These are phyloP conservation scores for Amphirosellinia nigrospora DNA, from an alignment of 495 filamentous ascomycete genomes.

Conservation along the genomic window DNA sequence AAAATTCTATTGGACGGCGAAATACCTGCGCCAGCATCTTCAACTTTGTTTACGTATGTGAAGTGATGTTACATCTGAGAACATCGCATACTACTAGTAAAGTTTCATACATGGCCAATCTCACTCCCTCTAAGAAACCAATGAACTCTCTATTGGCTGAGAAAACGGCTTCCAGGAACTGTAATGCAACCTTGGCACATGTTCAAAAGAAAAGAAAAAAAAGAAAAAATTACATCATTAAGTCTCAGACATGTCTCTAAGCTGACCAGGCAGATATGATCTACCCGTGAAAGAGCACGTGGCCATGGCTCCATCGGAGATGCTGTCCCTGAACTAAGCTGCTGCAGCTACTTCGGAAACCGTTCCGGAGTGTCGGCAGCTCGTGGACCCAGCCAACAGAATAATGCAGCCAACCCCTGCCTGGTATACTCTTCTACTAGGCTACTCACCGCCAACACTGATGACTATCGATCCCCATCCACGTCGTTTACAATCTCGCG, in stretches of 20 bases:
- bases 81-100: not conserved
- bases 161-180: not conserved
- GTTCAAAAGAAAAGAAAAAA: too few relatives aligned
- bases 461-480: not conserved
- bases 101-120: not conserved
- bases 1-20: constrained; percentile 19
- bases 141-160: not conserved
- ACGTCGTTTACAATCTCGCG: not conserved
- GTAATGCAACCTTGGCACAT: not conserved
- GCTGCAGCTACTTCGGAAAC: not conserved
- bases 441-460: not conserved
- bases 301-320: constrained; percentile 6
- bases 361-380: not conserved
- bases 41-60: not conserved
- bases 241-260: not conserved
- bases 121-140: not conserved
- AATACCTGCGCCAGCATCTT: not conserved
- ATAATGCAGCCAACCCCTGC: constrained; percentile 7
- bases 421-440: not conserved
- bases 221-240: not conserved
- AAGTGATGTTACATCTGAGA: not conserved
- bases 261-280: not conserved
- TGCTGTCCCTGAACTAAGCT: not conserved
- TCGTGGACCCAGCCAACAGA: not conserved
- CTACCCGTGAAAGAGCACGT: not conserved